Percentiles rank a stretch among this genome's conserved stretches.
These are phyloP conservation scores for Phytophthora macrochlamydospora DNA, from an alignment of 352 stramenopile species.

Conservation along the genomic window DNA sequence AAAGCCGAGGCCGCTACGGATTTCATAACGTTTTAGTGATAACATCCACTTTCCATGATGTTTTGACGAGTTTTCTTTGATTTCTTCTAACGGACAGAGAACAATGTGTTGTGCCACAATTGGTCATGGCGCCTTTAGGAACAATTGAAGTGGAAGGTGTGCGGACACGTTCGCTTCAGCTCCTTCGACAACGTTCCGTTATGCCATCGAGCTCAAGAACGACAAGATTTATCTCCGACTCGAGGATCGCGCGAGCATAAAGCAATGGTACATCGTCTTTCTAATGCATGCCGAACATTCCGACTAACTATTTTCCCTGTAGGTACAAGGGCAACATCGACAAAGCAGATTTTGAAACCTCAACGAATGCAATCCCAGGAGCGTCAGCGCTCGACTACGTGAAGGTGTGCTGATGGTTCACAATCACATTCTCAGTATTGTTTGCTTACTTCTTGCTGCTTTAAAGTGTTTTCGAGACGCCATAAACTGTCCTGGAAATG, in stretches of 20 bases:
- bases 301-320: too few relatives aligned
- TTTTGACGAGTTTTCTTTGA: not conserved
- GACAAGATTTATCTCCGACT: constrained; percentile 27
- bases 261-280: constrained; percentile 1
- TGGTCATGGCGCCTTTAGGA: not conserved
- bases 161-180: constrained; percentile 6
- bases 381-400: not conserved
- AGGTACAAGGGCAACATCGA: not conserved
- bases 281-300: not conserved
- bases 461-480: not conserved
- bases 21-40: not conserved
- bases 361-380: not conserved
- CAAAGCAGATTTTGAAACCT: not conserved
- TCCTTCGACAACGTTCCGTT: constrained; percentile 8
- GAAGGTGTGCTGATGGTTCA: not conserved
- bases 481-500: not conserved
- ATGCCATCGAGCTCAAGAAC: constrained; percentile 15
- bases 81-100: too few relatives aligned
- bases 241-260: constrained; percentile 21
- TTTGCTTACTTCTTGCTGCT: not conserved
- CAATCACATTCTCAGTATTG: not conserved
- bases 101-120: not conserved
- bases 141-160: constrained; percentile 7
- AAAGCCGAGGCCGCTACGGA: not conserved
- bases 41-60: not conserved